Evolutionary conservation across 23 red algal genomes (phyloP).

Genomic region (Gracilaria domingensis): DNA sequence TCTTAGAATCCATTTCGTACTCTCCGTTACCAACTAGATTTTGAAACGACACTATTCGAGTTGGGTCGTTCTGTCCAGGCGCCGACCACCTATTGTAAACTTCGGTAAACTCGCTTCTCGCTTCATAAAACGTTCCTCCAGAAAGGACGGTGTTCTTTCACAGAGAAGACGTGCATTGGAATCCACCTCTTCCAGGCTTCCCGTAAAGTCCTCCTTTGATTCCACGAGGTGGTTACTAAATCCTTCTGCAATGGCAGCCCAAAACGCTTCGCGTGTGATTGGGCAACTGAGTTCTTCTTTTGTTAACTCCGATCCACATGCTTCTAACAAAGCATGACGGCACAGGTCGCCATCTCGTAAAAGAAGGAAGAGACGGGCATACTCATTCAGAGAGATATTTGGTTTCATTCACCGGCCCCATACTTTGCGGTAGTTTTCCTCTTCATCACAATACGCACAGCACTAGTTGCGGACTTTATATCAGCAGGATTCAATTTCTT

Average conservation of each 20-base stretch:
- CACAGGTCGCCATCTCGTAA: not conserved
- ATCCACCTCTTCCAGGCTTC: not conserved
- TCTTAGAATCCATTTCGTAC: not conserved
- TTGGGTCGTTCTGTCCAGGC: conserved; percentile 22
- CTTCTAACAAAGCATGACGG: conserved; percentile 6
- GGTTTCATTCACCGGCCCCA: not conserved
- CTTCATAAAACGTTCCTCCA: conserved; percentile 6
- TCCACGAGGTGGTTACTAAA: not conserved
- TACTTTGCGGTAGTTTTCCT: not conserved
- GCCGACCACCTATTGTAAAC: not conserved
- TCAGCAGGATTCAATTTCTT: too few species aligned
- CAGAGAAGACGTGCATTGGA: not conserved
- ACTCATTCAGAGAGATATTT: conserved; percentile 3
- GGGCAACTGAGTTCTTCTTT: not conserved
- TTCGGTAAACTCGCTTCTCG: not conserved
- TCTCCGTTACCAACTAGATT: not conserved
- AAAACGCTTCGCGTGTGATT: not conserved
- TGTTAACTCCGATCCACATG: not conserved
- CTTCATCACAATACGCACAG: too few species aligned
- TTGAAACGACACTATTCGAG: not conserved
- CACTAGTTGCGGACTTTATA: too few species aligned
- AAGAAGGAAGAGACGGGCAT: conserved; percentile 5
- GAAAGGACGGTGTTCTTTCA: not conserved
- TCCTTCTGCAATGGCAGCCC: not conserved
- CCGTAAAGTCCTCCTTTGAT: conserved; percentile 1